Base-by-base conservation (phyloP, 1,284 basidiomycete genomes). In the Fomitopsis betulina region DNA sequence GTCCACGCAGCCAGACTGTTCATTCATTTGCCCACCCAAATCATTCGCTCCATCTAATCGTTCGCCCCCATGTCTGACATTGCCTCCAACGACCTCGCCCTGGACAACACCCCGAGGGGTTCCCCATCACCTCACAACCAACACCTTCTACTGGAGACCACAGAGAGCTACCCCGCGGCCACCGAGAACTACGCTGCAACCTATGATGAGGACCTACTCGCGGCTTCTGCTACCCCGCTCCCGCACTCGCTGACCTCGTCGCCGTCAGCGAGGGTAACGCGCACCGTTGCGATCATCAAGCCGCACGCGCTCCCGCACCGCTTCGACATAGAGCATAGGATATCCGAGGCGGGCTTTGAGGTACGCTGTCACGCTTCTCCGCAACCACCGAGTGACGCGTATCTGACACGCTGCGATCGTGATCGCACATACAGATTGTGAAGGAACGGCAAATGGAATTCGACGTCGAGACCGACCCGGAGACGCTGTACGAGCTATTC, bases 401-500 rank as follows among this genome's bases (percentile, higher is more conserved):
- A 17, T 9, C 38, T 33, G n/a, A 40, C 37, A 21, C 30, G 21
- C 45, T 30, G 5, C 32, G 39, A 39, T 51, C 55, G 39, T 17
- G 32, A 57, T 42, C 37, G 37, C 30, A 30, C 60, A n/a, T n/a
- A 35, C 35, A 90, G 88, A 90, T 91, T 66, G 84, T 89, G 56
- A 91, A 91, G 70, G 89, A 91, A 72, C 75, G 89, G 23, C 89
- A 89, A 69, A 90, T 91, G 86, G 89, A 90, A 63, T 91, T 91
- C 65, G 89, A 90, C 66, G 79, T 82, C 19, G 89, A 91, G 66
- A 83, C 85, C 9, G 88, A 91, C 63, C 87, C 87, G 25, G 89
- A 91, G 30, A 83, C 84, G 0, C 76, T 91, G 57, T 85, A 81
- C 58, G 89, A 91, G 65, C 72, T 91, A 42, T 91, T 91, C 67